A percentile compares a stretch with the other conserved stretches of the same genome.
Evolutionary conservation across 2,329 filamentous ascomycete genomes (phyloP).

Genomic region (Ascochyta rabiei): DNA sequence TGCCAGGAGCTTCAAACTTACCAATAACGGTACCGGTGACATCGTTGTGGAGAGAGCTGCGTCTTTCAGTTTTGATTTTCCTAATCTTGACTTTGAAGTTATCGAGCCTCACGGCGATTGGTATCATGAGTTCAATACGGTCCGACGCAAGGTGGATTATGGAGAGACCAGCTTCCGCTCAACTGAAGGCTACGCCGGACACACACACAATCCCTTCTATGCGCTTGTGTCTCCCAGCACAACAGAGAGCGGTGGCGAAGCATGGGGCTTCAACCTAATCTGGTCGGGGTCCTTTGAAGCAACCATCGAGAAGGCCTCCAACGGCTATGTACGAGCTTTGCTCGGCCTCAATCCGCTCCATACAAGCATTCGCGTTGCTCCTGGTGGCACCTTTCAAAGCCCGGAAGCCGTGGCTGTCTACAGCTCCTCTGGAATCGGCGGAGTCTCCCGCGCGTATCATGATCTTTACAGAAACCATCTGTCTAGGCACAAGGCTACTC

Average conservation of each 20-base stretch:
- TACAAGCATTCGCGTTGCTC: slow-evolving; percentile 62
- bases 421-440: slow-evolving; percentile 63
- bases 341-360: slow-evolving; percentile 67
- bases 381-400: slow-evolving; percentile 64
- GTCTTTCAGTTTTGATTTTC: slow-evolving; percentile 67
- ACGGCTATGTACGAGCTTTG: slow-evolving; percentile 65
- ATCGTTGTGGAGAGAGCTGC: slow-evolving; percentile 63
- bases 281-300: slow-evolving; percentile 69
- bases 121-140: slow-evolving; percentile 63
- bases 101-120: slow-evolving; percentile 68
- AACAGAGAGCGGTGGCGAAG: slow-evolving; percentile 66
- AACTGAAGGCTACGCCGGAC: slow-evolving; percentile 66
- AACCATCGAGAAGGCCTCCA: slow-evolving; percentile 67
- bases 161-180: slow-evolving; percentile 65
- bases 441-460: slow-evolving; percentile 68
- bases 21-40: slow-evolving; percentile 61
- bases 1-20: slow-evolving; percentile 65
- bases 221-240: slow-evolving; percentile 62
- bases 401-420: slow-evolving; percentile 69
- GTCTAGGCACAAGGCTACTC: slow-evolving; percentile 62
- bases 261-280: slow-evolving; percentile 69
- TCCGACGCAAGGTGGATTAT: slow-evolving; percentile 62
- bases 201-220: slow-evolving; percentile 69
- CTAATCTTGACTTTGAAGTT: slow-evolving; percentile 66
- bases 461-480: slow-evolving; percentile 67